A percentile compares a stretch with the other conserved stretches of the same genome.
Conservation (phyloP, 805 yeast species). For the Debaryomyces hansenii region DNA sequence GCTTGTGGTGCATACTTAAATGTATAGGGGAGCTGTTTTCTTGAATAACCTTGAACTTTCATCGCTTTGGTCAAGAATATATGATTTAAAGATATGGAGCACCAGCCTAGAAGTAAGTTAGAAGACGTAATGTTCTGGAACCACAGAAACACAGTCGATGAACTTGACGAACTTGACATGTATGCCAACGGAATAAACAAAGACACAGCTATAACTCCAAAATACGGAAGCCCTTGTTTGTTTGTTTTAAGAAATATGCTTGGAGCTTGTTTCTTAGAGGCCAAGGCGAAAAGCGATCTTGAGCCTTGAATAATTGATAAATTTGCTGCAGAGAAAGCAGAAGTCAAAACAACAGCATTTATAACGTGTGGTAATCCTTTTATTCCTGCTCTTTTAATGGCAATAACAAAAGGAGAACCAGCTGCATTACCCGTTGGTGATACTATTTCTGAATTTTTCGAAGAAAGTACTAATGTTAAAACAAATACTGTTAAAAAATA, state of each 20-base stretch:
- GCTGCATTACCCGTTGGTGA: slow-evolving; percentile 27
- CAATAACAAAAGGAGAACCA: slow-evolving; percentile 43
- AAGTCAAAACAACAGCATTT: slow-evolving; percentile 39
- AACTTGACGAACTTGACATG: slow-evolving; percentile 23
- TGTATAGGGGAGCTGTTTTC: slow-evolving; percentile 32
- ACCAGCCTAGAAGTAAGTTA: slow-evolving; percentile 30
- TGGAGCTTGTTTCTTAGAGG: slow-evolving; percentile 40
- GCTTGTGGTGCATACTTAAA: slow-evolving; percentile 16
- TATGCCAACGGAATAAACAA: slow-evolving; percentile 37
- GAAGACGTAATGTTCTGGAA: slow-evolving; percentile 32
- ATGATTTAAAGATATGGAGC: slow-evolving; percentile 29
- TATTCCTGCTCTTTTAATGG: slow-evolving; percentile 32
- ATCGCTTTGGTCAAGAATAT: slow-evolving; percentile 32
- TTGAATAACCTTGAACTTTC: slow-evolving; percentile 38
- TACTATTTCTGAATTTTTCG: slow-evolving; percentile 24
- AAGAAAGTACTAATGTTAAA: slow-evolving; percentile 33
- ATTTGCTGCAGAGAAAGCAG: slow-evolving; percentile 42
- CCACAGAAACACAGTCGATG: slow-evolving; percentile 35
- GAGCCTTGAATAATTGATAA: slow-evolving; percentile 26
- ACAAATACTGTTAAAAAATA: slow-evolving; percentile 31
- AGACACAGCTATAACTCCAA: slow-evolving; percentile 22
- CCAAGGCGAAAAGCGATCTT: slow-evolving; percentile 35
- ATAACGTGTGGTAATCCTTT: slow-evolving; percentile 34
- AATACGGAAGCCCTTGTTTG: slow-evolving; percentile 32
- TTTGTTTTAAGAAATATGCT: slow-evolving; percentile 28